These are phyloP conservation scores for Wickerhamomyces bisporus DNA, from an alignment of 805 yeast species.

Conservation along the genomic window DNA sequence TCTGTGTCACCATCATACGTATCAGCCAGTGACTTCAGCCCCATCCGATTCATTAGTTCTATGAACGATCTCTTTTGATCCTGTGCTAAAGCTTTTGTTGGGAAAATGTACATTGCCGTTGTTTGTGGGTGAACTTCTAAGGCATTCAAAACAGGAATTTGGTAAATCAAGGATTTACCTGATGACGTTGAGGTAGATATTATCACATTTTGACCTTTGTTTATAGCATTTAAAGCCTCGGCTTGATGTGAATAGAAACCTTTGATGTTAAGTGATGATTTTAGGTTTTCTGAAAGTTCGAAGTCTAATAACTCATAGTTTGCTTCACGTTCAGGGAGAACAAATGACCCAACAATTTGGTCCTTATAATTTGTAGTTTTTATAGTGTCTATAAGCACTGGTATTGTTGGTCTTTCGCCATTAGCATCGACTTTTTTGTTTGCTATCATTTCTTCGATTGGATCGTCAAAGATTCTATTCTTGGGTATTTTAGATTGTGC, in stretches of 20 bases:
- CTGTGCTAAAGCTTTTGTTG: slow-evolving; percentile 96
- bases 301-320: slow-evolving; percentile 36
- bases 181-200: slow-evolving; percentile 95
- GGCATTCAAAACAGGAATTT: slow-evolving; percentile 65
- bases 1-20: slow-evolving; percentile 96
- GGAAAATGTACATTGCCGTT: slow-evolving; percentile 85
- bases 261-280: slow-evolving; percentile 44
- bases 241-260: slow-evolving; percentile 78
- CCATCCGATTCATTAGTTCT: slow-evolving; percentile 47
- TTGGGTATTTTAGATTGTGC: slow-evolving; percentile 42
- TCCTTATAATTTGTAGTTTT: slow-evolving; percentile 49
- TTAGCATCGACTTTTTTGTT: slow-evolving; percentile 20
- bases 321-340: slow-evolving; percentile 44
- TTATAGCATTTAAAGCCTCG: slow-evolving; percentile 59
- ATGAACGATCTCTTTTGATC: slow-evolving; percentile 85
- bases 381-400: slow-evolving; percentile 45
- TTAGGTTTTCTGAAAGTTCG: slow-evolving; percentile 46
- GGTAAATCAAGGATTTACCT: slow-evolving; percentile 92
- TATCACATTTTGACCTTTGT: slow-evolving; percentile 61
- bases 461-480: slow-evolving; percentile 48
- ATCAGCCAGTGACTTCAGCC: slow-evolving; percentile 50
- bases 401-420: slow-evolving; percentile 38
- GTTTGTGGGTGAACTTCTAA: slow-evolving; percentile 35
- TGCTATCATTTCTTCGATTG: slow-evolving; percentile 52
- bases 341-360: slow-evolving; percentile 55